Evolutionary conservation across 2,329 filamentous ascomycete genomes (phyloP).

Genomic region (Penicillium corylophilum): DNA sequence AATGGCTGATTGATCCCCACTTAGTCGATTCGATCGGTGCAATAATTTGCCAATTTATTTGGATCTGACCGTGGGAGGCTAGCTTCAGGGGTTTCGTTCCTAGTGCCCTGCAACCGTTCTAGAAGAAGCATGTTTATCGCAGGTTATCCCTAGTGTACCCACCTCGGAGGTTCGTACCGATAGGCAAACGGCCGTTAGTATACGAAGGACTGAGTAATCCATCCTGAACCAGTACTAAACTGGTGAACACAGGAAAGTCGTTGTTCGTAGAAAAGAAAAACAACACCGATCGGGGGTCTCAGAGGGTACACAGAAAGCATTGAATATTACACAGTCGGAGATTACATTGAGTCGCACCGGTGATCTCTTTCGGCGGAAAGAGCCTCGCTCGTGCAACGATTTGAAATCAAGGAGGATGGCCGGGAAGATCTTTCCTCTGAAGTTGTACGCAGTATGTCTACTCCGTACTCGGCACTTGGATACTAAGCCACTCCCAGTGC

Average conservation of each 20-base stretch:
- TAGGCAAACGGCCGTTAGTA: neutral
- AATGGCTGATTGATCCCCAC: neutral
- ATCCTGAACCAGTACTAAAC: neutral
- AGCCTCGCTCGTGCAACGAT: neutral
- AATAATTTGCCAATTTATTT: neutral
- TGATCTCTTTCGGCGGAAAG: neutral
- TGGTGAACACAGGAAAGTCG: neutral
- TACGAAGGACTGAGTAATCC: neutral
- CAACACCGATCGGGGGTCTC: too few species aligned
- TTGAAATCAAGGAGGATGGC: neutral
- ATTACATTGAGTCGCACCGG: neutral
- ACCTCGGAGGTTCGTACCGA: neutral
- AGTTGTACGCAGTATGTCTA: too few species aligned
- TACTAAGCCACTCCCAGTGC: neutral
- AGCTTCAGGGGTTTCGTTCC: neutral
- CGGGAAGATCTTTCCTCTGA: neutral
- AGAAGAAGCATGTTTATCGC: neutral
- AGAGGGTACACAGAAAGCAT: too few species aligned
- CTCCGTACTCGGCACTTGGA: neutral
- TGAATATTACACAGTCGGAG: neutral
- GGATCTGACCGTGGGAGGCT: neutral
- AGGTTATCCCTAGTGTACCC: neutral
- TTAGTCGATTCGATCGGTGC: neutral
- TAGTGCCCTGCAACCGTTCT: neutral
- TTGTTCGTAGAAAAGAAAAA: too few species aligned